Base-by-base conservation (phyloP, 1,284 basidiomycete genomes). In the Anthracocystis panici-leucophaei region DNA sequence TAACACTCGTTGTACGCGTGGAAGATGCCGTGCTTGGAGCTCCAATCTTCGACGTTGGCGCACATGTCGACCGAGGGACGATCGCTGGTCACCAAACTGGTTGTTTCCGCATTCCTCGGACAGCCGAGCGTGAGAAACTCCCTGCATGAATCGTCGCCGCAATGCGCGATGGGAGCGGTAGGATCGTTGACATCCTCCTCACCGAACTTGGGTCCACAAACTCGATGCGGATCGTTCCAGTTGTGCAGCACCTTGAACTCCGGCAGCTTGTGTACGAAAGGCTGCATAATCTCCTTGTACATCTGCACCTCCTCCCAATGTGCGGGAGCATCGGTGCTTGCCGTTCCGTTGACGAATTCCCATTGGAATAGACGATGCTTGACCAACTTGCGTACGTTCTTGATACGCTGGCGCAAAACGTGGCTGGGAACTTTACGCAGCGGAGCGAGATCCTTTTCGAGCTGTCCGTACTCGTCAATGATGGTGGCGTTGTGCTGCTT, bases 381-480 rank as follows among this genome's bases (percentile, higher is more conserved):
- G 20, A 38, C 33, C 3, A 38, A n/a, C 48, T 58, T 57, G 21
- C 6, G 44, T 7, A 57, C 62, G 16, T 55, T 54, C 25, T 57
- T 35, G 8, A 65, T 50, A 6, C 68, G 57, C 31, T 49, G 48
- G 11, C 62, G 68, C 62, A 65, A 31, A 2, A 71, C 38, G 29
- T 55, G 40, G 20, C 49, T 10, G 4, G 67, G 38, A 18, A 65
- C 42, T 12, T 38, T 55, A 41, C 61, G 64, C 40, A 66, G 20
- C 11, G 64, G 64, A 18, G 27, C 45, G n/a, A 66, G 57, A 23
- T 66, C 64, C 29, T 54, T 29, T n/a, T 66, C 64, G 41, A 66
- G 64, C 57, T 66, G 64, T 16, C 57, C 64, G 45, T 66, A 66
- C 10, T 66, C 64, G 42, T 66, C 64, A 18, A 66, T 60, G 57